Base-by-base conservation (phyloP, 208 protist genomes). In the Leishmania gerbilli region DNA sequence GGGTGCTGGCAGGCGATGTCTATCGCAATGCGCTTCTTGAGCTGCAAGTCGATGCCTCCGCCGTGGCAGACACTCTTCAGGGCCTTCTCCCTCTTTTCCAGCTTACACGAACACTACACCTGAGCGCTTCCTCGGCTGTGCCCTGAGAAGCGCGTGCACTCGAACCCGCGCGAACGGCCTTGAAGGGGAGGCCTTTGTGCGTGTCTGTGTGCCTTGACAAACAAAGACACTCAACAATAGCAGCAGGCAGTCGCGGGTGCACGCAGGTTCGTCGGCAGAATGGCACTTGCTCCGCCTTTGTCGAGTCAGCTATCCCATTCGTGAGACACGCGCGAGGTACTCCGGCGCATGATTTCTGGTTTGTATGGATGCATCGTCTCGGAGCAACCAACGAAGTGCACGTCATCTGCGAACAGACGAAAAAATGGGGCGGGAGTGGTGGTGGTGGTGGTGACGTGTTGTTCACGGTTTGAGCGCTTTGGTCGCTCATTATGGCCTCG, bases 101-200 rank as follows among this genome's bases (percentile, higher is more conserved):
- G 58, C 27, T 13, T 9, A 34, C 7, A 64, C 9, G 58, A 31
- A 17, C 58, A 15, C 27, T 69, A 96, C 99, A 71, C 98, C 98
- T 31, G 11, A 64, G 58, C 27, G 58, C 58, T 64, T 31, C 9
- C 31, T 68, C 17, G 62, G 21, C 31, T 68, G 93, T 31, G 17
- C 62, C 31, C 31, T 13, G 62, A 68, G 62, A 68, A 40, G 40
- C 62, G 62, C 3, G 13, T 13, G 31, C 11, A 13, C 62, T 68
- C 62, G 31, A 24, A 24, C 96, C 98, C 74, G 89, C 98, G 87
- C 91, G 99, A 13, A 99, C 97, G 75, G 97, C 96, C 68, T 97
- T 98, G 94, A 97, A 96, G 77, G 96, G 77, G 98, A 97, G 37
- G 27, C 3, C 11, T 74, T 8, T 72, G 4, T 72, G 4, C 45